Percentiles rank a stretch among this genome's conserved stretches.
These are phyloP conservation scores for Stenocarpella maydis DNA, from an alignment of 2,329 filamentous ascomycete species.

Conservation along the genomic window DNA sequence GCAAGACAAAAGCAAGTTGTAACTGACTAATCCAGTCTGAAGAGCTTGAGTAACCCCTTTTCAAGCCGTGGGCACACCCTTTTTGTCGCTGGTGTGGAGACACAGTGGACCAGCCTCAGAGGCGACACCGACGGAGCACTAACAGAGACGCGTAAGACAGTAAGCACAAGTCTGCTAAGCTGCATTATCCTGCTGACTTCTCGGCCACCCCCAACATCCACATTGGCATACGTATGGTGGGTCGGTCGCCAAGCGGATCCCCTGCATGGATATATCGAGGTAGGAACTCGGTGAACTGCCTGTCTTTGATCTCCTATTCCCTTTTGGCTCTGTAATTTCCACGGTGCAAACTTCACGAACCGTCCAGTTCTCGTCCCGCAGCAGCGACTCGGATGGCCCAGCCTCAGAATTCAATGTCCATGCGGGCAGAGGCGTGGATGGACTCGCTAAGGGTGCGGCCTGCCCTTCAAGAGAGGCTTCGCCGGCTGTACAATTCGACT, in stretches of 20 bases:
- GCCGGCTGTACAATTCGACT: neutral
- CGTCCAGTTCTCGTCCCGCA: neutral
- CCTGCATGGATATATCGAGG: neutral
- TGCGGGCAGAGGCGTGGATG: neutral
- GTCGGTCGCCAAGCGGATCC: slow-evolving; percentile 7
- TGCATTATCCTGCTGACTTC: neutral
- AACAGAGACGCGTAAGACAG: neutral
- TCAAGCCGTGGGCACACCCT: neutral
- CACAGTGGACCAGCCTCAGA: neutral
- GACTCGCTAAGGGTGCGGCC: neutral
- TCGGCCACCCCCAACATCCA: neutral
- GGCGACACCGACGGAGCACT: neutral
- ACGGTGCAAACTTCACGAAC: neutral
- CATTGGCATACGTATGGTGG: neutral
- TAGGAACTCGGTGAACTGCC: slow-evolving; percentile 9
- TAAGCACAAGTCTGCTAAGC: slow-evolving; percentile 7
- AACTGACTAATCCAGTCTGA: neutral
- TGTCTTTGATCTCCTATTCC: neutral
- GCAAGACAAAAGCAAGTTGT: neutral
- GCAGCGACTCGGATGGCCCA: slow-evolving; percentile 7
- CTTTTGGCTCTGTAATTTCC: neutral
- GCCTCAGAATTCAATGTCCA: slow-evolving; percentile 9
- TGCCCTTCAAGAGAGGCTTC: neutral
- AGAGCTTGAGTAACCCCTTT: neutral
- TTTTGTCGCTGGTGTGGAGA: neutral